Evolutionary conservation across 176 grass and related monocot species (phyloP), one percentile per base, ranked within the genome.

Genomic region (Oryza brachyantha): DNA sequence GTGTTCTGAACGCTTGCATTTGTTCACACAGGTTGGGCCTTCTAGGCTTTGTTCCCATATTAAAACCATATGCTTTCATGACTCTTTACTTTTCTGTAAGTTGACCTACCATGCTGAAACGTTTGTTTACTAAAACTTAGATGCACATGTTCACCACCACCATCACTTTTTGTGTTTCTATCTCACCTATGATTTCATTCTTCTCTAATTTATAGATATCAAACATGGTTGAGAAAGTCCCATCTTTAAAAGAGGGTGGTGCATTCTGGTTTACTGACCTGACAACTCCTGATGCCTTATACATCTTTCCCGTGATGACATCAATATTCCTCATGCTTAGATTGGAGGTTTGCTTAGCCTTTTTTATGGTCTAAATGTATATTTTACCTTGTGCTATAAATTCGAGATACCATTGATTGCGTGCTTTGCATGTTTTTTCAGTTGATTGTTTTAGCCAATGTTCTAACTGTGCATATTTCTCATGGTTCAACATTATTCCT

Each of bases 211-310:
- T 91, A 29, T 80, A 92, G 89, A 85, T 92, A 74, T 79, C 83
- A 82, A 91, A 91, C 63, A 95, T 95, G 92, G 92, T 83, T 64
- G 81, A 91, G 68, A 89, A 91, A 75, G 86, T 95, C 38, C 92
- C 92, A 41, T 95, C 84, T 72, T 74, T 95, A 42, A 95, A 95
- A 88, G 89, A 75, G 81, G 93, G 93, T 59, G 93, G 93, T 63
- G 86, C 86, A 72, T 65, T 95, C 48, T 95, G 93, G 93, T 95
- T 95, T 89, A 95, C 86, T 79, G 86, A 95, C 82, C 85, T 95
- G 83, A 95, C 93, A 8, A 85, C 89, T 25, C 89, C 89, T 65
- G 93, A 95, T 68, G 39, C 64, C 3, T 67, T 88, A 41, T 88
- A 81, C 82, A 81, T 96, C 42, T 89, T 90, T 60, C 90, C 93